Evolutionary conservation across 305 asterid genomes (phyloP), one percentile per base, ranked within the genome.

Genomic region (Solanum chacoense): DNA sequence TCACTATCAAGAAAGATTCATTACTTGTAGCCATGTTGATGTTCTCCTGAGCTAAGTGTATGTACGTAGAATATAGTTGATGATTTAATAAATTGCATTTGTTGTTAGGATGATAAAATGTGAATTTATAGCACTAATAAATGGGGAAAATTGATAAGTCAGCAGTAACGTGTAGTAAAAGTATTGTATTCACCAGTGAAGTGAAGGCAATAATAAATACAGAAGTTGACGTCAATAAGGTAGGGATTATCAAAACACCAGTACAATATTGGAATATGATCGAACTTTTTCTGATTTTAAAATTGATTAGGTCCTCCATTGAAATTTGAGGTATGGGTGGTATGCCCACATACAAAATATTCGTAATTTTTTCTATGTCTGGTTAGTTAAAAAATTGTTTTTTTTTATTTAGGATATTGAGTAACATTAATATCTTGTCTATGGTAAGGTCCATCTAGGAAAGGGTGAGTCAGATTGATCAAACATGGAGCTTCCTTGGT

Each of bases 1-100:
- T 93, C 88, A 95, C 93, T 42, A 95, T 94, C 90, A 95, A 88
- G 91, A 93, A 97, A 86, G 93, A 3, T 0, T 14, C 85, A 13
- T 79, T 40, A 40, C 6, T 24, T 20, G 50, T 77, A 26, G 26
- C 85, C 85, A 79, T 79, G 36, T 40, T 12, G 36, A 72, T 71
- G 5, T 28, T 73, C 38, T 31, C 11, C 12, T 16, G 22, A 72
- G 37, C 37, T 72, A 71, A 22, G 32, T 67, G 35, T 26, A 0
- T 10, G 4, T 63, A 63, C 71, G 37, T 72, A 29, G 37, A 72
- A 14, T 67, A n/a, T n/a, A 67, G 12, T 72, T 29, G 80, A 74
- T 73, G 22, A 76, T 36, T n/a, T 37, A 37, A 77, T 35, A 69
- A 24, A 69, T 50, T 71, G 59, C 59, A 77, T 37, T n/a, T 77